Evolutionary conservation across 2,329 filamentous ascomycete species (phyloP).

Genomic region (Graphilbum sp.): DNA sequence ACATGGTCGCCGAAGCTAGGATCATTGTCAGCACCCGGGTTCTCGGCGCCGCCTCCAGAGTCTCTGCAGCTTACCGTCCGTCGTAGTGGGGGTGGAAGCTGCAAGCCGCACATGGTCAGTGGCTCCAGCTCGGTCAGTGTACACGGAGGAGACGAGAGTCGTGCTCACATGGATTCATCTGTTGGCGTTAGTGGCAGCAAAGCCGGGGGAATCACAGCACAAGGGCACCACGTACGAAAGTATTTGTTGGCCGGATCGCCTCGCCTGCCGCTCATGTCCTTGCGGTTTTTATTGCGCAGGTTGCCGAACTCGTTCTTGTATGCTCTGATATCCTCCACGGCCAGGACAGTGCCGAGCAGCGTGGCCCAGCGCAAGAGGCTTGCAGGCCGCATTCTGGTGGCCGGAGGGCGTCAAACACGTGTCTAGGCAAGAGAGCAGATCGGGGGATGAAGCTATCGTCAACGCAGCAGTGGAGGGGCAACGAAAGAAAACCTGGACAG

Average conservation of each 20-base stretch:
- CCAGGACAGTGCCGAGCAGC: constrained; percentile 5
- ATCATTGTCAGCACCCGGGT: not conserved
- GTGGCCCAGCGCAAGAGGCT: constrained; percentile 4
- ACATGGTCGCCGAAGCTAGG: constrained; percentile 20
- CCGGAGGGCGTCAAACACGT: too few relatives aligned
- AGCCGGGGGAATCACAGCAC: too few relatives aligned
- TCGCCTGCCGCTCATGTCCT: constrained; percentile 9
- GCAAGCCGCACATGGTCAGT: not conserved
- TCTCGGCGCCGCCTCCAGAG: too few relatives aligned
- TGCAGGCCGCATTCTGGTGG: constrained; percentile 9
- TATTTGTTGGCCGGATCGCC: constrained; percentile 15
- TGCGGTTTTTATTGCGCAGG: constrained; percentile 12
- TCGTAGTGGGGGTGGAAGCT: constrained; percentile 6
- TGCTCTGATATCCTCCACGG: too few relatives aligned
- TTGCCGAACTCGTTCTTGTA: constrained; percentile 6
- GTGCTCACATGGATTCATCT: constrained; percentile 11
- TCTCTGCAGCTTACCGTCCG: constrained; percentile 1
- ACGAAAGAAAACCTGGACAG: too few relatives aligned
- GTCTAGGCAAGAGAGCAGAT: too few relatives aligned
- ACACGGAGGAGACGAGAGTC: not conserved
- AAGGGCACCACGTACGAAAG: constrained; percentile 15
- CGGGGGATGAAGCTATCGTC: too few relatives aligned
- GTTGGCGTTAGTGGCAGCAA: not conserved
- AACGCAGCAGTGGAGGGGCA: too few relatives aligned
- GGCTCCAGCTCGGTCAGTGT: not conserved